Evolutionary conservation across 2,329 filamentous ascomycete genomes (phyloP), one percentile per base, ranked within the genome.

Genomic region (Neofusicoccum kwambonambiense): DNA sequence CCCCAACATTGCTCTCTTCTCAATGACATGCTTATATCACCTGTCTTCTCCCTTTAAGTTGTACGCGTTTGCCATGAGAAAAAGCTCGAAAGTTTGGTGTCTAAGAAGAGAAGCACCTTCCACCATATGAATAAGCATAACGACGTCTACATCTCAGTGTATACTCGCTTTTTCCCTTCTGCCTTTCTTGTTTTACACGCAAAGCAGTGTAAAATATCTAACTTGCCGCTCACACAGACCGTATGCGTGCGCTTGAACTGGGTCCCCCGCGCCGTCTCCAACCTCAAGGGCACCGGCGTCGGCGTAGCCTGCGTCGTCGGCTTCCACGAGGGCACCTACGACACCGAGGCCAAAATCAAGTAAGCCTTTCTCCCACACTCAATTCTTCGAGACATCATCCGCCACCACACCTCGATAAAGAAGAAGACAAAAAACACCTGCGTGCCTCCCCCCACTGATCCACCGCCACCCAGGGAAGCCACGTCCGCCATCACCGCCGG

Each of bases 261-360:
- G 72, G 85, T 88, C n/a, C 68, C 77, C 27, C 81, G 79, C 64
- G 83, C 83, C 56, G 79, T 80, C 17, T 69, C 78, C 47, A 80
- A 82, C 62, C 78, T 88, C 54, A 77, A 79, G 65, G 79, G 78
- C 56, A 79, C 79, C 7, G 72, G 72, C 5, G 80, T 85, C n/a
- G 77, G 78, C 27, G 81, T 87, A 19, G 84, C 85, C 50, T 85
- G 83, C 68, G 86, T 88, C 5, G 79, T 88, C 9, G 85, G 84
- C 22, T 88, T 88, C 72, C 86, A 83, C 62, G 84, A 87, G 70
- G 86, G 86, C 12, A 86, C 83, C 0, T 77, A 86, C 66, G 76
- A 81, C 54, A 82, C 83, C 0, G 71, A 77, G 3, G 74, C 79
- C 37, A 87, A 87, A 71, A 75, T 83, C n/a, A 73, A 72, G 68